Evolutionary conservation across 1,284 basidiomycete genomes (phyloP), one percentile per base, ranked within the genome.

Genomic region (Trichosporon asahii): DNA sequence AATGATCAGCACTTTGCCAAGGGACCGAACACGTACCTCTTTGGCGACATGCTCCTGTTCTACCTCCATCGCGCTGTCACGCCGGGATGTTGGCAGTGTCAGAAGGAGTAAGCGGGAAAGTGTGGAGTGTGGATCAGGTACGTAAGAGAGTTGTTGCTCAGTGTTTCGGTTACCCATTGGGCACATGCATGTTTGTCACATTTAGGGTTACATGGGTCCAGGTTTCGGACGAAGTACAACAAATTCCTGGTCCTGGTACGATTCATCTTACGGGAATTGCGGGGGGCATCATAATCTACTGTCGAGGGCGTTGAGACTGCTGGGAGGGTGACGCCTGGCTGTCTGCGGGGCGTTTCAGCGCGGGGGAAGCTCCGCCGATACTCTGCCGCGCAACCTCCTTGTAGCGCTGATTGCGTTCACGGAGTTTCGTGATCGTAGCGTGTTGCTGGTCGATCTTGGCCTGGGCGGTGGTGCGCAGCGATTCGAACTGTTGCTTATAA

Each of bases 21-120:
- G 37, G 76, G 75, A 1, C 76, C 75, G 1, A 72, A 71, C 33
- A 75, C 76, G 0, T 77, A 73, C 67, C 64, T 77, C 3, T 77
- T 75, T 61, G 76, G 73, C 9, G 76, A 77, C 60, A 77, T 77
- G 75, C 71, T 71, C 25, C 69, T 77, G 40, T 76, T 76, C 69
- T 77, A 77, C 66, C 71, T 77, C 37, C 68, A 66, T 18, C 74
- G 69, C 40, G 74, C 75, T 2, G 53, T 66, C 5, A 71, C 68
- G 5, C 66, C 70, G 1, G 73, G 72, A 5, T 76, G 75, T 67
- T 76, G 75, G 75, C 29, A 23, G 4, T 76, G 75, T 53, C 70
- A 66, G 57, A 61, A 8, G 29, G 57, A 66, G 14, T 66, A 37
- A 14, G 35, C 35, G 35, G 3, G 14, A n/a, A n/a, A n/a, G n/a